phyloP scores from a whole-genome alignment of 768 basidiomycete species.

The Lactifluus piperatus region DNA sequence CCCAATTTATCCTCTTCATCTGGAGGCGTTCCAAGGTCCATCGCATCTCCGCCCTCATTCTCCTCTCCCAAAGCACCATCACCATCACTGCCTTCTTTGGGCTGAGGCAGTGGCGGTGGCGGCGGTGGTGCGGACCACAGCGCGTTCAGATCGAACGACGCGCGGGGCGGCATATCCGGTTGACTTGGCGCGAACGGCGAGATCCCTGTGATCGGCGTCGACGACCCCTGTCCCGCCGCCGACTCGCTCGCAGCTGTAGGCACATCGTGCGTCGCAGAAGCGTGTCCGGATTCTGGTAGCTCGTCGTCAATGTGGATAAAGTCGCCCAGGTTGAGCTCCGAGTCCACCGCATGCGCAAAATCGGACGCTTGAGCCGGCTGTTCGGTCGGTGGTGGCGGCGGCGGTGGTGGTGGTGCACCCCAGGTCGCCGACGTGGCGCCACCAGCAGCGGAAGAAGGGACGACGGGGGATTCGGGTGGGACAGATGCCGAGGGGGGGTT shows the following conservation, averaged over 20 bases:
- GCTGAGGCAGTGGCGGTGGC: constrained; percentile 12
- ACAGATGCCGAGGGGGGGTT: constrained; percentile 37
- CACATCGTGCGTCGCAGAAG: background rate
- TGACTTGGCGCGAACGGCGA: constrained; percentile 31
- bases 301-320: constrained; percentile 22
- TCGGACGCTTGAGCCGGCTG: constrained; percentile 42
- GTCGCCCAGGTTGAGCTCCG: constrained; percentile 20
- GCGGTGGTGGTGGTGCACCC: constrained; percentile 59
- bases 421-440: constrained; percentile 30
- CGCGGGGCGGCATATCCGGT: constrained; percentile 36
- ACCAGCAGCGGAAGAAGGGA: constrained; percentile 25
- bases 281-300: constrained; percentile 13
- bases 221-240: background rate
- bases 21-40: constrained; percentile 3
- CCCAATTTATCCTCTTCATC: background rate
- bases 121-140: constrained; percentile 50
- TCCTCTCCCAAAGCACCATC: constrained; percentile 30
- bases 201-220: constrained; percentile 24
- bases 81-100: constrained; percentile 47
- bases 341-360: constrained; percentile 18
- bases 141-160: constrained; percentile 64
- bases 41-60: background rate
- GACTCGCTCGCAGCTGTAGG: constrained; percentile 11
- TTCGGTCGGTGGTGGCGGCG: constrained; percentile 45
- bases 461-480: constrained; percentile 64